These are phyloP conservation scores for Pseudofabraea citricarpa DNA, from an alignment of 2,329 filamentous ascomycete species.

Conservation along the genomic window DNA sequence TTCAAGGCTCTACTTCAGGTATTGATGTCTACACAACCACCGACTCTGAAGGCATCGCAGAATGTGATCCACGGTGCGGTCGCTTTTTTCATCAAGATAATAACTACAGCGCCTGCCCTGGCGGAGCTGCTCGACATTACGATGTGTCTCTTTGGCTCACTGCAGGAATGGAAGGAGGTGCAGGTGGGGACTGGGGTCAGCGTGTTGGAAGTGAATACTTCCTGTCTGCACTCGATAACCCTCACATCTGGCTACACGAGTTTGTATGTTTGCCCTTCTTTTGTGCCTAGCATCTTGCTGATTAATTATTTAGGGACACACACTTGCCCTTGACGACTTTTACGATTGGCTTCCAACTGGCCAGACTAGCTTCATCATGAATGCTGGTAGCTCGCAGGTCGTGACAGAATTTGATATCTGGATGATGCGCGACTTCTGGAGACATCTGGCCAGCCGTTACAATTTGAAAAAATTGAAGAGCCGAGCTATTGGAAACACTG, in stretches of 20 bases:
- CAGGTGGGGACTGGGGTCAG: conserved; percentile 44
- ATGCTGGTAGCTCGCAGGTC: conserved; percentile 34
- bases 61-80: conserved; percentile 37
- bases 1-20: conserved; percentile 31
- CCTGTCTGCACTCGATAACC: conserved; percentile 31
- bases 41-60: conserved; percentile 34
- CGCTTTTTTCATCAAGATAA: conserved; percentile 39
- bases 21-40: conserved; percentile 37
- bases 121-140: conserved; percentile 35
- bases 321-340: conserved; percentile 36
- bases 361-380: conserved; percentile 39
- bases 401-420: conserved; percentile 45
- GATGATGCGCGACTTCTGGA: conserved; percentile 45
- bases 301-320: conserved; percentile 28
- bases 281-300: conserved; percentile 10
- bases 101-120: conserved; percentile 36
- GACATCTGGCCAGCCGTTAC: conserved; percentile 20
- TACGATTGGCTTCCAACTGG: conserved; percentile 40
- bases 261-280: conserved; percentile 6
- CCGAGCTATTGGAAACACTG: not conserved
- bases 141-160: conserved; percentile 44
- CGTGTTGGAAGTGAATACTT: conserved; percentile 39
- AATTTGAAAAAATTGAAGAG: conserved; percentile 1
- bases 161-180: conserved; percentile 37
- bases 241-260: conserved; percentile 43